phyloP scores from a whole-genome alignment of 441 rosid genomes.

The Rhodomyrtus psidioides region DNA sequence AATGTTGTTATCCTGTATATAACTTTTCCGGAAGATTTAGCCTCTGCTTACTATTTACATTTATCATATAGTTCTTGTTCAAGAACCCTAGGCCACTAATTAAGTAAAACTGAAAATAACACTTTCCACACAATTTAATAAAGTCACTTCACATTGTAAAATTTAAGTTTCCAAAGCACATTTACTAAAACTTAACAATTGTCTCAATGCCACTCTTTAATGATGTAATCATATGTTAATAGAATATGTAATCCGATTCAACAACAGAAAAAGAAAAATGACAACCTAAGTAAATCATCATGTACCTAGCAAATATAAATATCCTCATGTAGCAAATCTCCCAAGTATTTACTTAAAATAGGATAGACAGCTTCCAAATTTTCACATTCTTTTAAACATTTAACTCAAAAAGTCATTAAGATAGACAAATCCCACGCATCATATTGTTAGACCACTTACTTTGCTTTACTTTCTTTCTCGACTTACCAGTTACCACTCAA shows the following conservation, averaged over 20 bases:
- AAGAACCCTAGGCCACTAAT: neutral
- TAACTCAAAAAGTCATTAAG: neutral
- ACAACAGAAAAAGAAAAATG: neutral
- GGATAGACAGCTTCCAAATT: neutral
- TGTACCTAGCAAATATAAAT: neutral
- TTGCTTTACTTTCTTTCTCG: neutral
- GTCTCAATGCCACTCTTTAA: neutral
- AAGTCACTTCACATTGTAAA: neutral
- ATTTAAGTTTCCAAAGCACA: neutral
- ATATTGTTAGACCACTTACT: neutral
- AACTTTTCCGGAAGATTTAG: neutral
- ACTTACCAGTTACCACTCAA: neutral
- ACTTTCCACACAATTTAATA: neutral
- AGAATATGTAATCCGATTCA: neutral
- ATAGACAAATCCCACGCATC: neutral
- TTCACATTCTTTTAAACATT: neutral
- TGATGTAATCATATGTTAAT: neutral
- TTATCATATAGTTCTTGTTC: no score
- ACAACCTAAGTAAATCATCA: neutral
- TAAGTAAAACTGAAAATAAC: neutral
- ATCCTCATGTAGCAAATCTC: neutral
- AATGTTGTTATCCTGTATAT: neutral
- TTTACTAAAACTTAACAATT: neutral
- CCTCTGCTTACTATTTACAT: neutral
- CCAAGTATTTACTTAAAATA: neutral